Conservation (phyloP, 2,329 filamentous ascomycete species). For the Nigrospora oryzae region DNA sequence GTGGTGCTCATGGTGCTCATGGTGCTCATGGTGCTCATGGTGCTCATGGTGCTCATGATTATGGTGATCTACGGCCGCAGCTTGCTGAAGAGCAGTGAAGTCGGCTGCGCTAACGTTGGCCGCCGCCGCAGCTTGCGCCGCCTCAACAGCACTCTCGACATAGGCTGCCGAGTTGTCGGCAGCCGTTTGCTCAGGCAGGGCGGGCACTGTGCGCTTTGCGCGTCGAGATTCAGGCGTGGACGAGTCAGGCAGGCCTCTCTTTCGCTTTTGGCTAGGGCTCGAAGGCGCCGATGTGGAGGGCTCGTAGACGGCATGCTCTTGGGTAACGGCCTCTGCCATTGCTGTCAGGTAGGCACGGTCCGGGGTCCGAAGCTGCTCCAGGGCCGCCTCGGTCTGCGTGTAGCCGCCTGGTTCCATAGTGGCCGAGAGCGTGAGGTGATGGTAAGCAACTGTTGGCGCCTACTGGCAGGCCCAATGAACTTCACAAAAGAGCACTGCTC, state of each 20-base stretch:
- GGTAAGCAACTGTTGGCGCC: background rate
- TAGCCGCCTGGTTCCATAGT: slow-evolving; percentile 23
- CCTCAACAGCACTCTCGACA: slow-evolving; percentile 45
- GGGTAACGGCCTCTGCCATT: slow-evolving; percentile 39
- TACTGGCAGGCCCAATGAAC: background rate
- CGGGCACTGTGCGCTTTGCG: slow-evolving; percentile 38
- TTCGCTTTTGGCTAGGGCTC: slow-evolving; percentile 43
- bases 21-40: background rate
- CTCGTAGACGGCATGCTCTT: slow-evolving; percentile 37
- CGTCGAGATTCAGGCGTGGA: slow-evolving; percentile 39
- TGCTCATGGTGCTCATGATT: background rate
- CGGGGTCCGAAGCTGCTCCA: slow-evolving; percentile 20
- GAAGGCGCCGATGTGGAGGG: slow-evolving; percentile 26
- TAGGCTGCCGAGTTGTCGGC: slow-evolving; percentile 37
- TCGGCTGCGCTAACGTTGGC: slow-evolving; percentile 41
- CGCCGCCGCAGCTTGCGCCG: slow-evolving; percentile 28
- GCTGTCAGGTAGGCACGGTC: slow-evolving; percentile 22
- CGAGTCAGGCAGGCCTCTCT: slow-evolving; percentile 38
- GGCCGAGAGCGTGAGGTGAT: background rate
- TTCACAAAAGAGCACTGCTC: too few relatives aligned
- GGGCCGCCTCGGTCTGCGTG: slow-evolving; percentile 19
- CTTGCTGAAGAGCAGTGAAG: slow-evolving; percentile 48
- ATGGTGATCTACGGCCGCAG: slow-evolving; percentile 31
- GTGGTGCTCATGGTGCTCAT: slow-evolving; percentile 1
- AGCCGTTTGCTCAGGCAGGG: slow-evolving; percentile 29